Evolutionary conservation across 495 filamentous ascomycete genomes (phyloP).

Genomic region (Lasiosphaeria miniovina): DNA sequence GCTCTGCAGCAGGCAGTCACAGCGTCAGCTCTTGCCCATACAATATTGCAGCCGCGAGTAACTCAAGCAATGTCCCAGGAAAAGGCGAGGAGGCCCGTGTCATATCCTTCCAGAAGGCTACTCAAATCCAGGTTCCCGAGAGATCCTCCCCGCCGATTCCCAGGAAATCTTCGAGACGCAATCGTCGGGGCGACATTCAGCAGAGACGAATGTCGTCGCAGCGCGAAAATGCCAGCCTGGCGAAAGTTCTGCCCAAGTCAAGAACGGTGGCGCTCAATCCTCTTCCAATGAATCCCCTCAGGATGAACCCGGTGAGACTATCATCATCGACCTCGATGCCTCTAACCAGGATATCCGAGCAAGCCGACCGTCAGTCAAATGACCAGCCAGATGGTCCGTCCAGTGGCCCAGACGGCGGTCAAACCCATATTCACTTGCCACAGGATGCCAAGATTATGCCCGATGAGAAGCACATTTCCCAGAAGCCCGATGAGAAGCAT

Average conservation of each 20-base stretch:
- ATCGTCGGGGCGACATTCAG: not conserved
- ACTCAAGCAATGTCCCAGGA: not conserved
- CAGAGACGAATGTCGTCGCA: not conserved
- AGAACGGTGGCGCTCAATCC: slow-evolving; percentile 13
- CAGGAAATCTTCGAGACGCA: slow-evolving; percentile 2
- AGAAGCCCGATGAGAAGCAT: slow-evolving; percentile 3
- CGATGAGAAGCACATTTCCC: too few relatives aligned
- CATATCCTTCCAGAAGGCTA: slow-evolving; percentile 2
- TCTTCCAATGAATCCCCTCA: slow-evolving; percentile 16
- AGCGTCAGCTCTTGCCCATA: not conserved
- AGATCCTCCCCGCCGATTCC: slow-evolving; percentile 8
- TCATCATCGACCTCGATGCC: slow-evolving; percentile 15
- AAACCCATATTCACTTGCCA: too few relatives aligned
- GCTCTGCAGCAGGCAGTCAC: not conserved
- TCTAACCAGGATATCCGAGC: slow-evolving; percentile 1
- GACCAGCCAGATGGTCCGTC: not conserved
- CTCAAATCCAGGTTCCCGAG: slow-evolving; percentile 2
- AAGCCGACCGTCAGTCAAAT: not conserved
- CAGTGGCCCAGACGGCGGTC: not conserved
- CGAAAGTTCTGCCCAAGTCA: slow-evolving; percentile 2
- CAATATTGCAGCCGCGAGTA: not conserved
- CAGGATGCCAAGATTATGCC: too few relatives aligned
- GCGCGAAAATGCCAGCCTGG: not conserved
- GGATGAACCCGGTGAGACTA: slow-evolving; percentile 16
- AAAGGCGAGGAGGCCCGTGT: not conserved